Conservation (phyloP, 345 rosid genomes). For the Arabis alpina region DNA sequence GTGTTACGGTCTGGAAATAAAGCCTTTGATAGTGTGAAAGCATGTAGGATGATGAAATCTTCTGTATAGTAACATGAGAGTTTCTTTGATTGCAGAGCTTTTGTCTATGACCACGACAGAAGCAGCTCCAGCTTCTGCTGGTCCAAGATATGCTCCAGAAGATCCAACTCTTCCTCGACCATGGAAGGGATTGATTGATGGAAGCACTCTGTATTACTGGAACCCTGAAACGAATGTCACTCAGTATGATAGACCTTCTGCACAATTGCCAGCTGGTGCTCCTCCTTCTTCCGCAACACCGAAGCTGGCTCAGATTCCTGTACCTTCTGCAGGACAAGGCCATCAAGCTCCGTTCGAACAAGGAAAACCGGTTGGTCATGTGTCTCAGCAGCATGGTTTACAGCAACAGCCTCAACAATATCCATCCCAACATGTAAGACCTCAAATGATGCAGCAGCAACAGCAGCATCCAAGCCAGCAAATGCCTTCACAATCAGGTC, state of each 20-base stretch:
- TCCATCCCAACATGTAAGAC: slow-evolving; percentile 52
- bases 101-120: slow-evolving; percentile 69
- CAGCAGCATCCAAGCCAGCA: slow-evolving; percentile 53
- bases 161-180: slow-evolving; percentile 95
- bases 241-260: slow-evolving; percentile 88
- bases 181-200: slow-evolving; percentile 96
- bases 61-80: slow-evolving; percentile 19
- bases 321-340: slow-evolving; percentile 50
- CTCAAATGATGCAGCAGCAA: slow-evolving; percentile 75
- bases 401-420: slow-evolving; percentile 61
- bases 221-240: slow-evolving; percentile 93
- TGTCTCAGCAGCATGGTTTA: slow-evolving; percentile 56
- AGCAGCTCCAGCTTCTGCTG: slow-evolving; percentile 56
- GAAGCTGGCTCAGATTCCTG: slow-evolving; percentile 66
- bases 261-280: slow-evolving; percentile 58
- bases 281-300: slow-evolving; percentile 62
- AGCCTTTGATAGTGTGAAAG: neutral
- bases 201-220: slow-evolving; percentile 90
- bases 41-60: slow-evolving; percentile 15
- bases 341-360: slow-evolving; percentile 55
- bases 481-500: slow-evolving; percentile 52
- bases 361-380: slow-evolving; percentile 52
- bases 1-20: neutral
- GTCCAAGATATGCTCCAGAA: slow-evolving; percentile 91
- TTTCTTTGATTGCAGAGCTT: slow-evolving; percentile 39